These are phyloP conservation scores for Epichloe sibirici DNA, from an alignment of 2,329 filamentous ascomycete species.

Conservation along the genomic window DNA sequence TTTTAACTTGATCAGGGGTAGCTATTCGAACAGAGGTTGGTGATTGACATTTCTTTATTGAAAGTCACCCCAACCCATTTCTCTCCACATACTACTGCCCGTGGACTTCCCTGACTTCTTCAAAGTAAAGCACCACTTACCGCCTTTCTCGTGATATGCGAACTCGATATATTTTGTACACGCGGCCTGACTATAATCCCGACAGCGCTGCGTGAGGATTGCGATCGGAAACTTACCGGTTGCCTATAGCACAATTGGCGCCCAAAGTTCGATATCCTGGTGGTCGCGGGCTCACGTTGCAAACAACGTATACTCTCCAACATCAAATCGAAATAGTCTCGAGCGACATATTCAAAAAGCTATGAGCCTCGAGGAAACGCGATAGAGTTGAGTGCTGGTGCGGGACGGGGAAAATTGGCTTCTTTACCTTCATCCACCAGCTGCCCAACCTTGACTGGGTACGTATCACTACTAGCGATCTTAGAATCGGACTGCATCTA, in stretches of 20 bases:
- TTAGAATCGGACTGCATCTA: no score
- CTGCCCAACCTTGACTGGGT: not conserved
- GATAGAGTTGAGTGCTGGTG: not conserved
- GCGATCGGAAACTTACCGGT: not conserved
- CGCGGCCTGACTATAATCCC: not conserved
- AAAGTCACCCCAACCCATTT: not conserved
- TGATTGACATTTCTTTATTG: constrained; percentile 1
- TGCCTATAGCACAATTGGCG: not conserved
- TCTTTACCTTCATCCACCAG: not conserved
- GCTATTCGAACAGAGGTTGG: constrained; percentile 4
- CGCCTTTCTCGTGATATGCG: not conserved
- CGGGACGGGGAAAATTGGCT: not conserved
- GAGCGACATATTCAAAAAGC: not conserved
- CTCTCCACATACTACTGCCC: not conserved
- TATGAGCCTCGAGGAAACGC: not conserved
- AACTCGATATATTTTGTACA: not conserved
- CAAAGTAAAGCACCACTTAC: not conserved
- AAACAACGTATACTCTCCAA: not conserved
- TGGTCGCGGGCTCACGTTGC: not conserved
- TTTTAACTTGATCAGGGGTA: not conserved
- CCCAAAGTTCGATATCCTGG: not conserved
- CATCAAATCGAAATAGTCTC: not conserved
- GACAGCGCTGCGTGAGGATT: not conserved
- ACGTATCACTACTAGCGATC: not conserved
- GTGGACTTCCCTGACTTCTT: not conserved